Base-by-base conservation (phyloP, 2,329 filamentous ascomycete species). In the Penicillium digitatum region DNA sequence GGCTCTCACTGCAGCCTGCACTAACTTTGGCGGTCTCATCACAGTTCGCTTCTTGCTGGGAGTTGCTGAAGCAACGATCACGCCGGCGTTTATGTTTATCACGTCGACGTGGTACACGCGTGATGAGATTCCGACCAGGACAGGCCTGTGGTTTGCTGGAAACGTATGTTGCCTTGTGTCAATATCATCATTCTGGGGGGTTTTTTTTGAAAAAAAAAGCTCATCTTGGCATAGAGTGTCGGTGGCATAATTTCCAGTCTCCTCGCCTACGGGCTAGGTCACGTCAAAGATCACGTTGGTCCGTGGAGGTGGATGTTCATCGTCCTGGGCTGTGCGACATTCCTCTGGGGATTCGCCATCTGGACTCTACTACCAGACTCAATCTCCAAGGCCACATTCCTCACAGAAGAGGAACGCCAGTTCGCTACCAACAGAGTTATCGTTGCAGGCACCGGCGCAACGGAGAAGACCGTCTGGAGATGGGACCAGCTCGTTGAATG, bases 81-180 rank as follows among this genome's bases (percentile, higher is more conserved):
- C 77, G 0, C 82, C 82, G 0, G 78, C 76, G 0, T 80, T 83
- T 60, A 81, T 84, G 72, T 79, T 82, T 61, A 74, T 84, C 51
- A 82, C 80, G 0, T 77, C 76, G 0, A 81, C 79, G 5, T 83
- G 79, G 79, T 83, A 82, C 59, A 82, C 79, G 0, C 79, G 81
- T 32, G 79, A 82, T 50, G 81, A 83, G 64, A 81, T 82, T 58
- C 81, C 82, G 1, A 71, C 71, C 4, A 73, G 82, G 3, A 81
- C 80, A 0, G 81, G 80, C 4, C 75, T 83, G 24, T 85, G 81
- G 81, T 84, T 82, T 48, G 64, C 62, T 7, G 69, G 66, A 3
- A 63, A 62, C 16, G 62, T 63, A 38, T 10, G 60, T 49, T 24
- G 2, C 8, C 10, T n/a, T n/a, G 5, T 20, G 0, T 10, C 27